Evolutionary conservation across 345 rosid species (phyloP), one percentile per base, ranked within the genome.

Genomic region (Populus nigra): DNA sequence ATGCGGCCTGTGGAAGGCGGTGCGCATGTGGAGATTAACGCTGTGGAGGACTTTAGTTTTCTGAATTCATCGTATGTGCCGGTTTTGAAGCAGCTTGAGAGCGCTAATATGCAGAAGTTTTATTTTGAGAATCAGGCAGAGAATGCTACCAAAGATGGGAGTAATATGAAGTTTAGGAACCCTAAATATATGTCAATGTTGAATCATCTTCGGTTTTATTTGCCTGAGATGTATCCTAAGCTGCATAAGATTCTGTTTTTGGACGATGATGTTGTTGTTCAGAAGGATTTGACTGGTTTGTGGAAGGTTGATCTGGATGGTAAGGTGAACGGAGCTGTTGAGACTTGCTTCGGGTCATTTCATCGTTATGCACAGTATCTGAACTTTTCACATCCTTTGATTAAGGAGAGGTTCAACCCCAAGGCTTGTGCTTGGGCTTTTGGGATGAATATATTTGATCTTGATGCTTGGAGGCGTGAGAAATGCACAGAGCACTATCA

Each of bases 211-310:
- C 86, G 96, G 13, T 95, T 95, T 81, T 95, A 93, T 83, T 86
- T 93, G 78, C 98, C 98, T 0, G 98, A 94, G 87, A 87, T 93
- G 93, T 93, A 84, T 75, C 98, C 98, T 0, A 89, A 85, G 83
- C 82, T 94, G 87, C 89, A 85, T 53, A 96, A 96, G 88, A 85
- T 93, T 74, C 81, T 96, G 87, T 85, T 89, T 84, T 77, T 96
- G 87, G 99, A 93, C 49, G 97, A 91, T 72, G 98, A 96, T 80
- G 92, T 96, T 33, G 99, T 96, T 84, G 99, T 91, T 76, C 99
- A 96, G 76, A 96, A 89, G 82, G 99, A 96, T 75, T 85, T 96
- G 83, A 86, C 98, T 16, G 90, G 89, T 43, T 69, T 96, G 73
- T 95, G 97, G 97, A 91, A 84, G 83, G 84, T 95, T 73, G 93